These are phyloP conservation scores for Phanerochaete carnosa DNA, from an alignment of 768 basidiomycete genomes.

Conservation along the genomic window DNA sequence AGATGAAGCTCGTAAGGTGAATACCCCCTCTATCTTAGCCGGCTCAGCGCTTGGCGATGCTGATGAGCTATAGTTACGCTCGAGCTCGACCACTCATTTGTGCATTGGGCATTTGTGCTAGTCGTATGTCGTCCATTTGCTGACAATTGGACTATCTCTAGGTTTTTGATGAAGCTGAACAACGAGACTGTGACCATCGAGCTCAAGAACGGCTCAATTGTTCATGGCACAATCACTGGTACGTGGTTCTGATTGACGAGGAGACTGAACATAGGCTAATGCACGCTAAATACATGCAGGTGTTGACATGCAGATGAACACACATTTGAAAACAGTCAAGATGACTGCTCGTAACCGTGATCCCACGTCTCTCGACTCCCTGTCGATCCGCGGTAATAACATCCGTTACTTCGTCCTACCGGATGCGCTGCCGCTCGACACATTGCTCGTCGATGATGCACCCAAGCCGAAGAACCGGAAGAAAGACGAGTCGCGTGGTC, in stretches of 20 bases:
- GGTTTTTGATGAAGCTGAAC: slow-evolving; percentile 99
- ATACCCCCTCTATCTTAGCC: slow-evolving; percentile 1
- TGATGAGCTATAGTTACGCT: slow-evolving; percentile 3
- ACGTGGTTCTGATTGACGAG: slow-evolving; percentile 22
- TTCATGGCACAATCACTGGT: slow-evolving; percentile 98
- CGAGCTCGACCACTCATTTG: slow-evolving; percentile 4
- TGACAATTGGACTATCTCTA: slow-evolving; percentile 29
- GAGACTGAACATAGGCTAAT: not conserved
- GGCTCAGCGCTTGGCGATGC: not conserved
- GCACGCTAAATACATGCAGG: slow-evolving; percentile 44
- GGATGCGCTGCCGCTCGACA: slow-evolving; percentile 94
- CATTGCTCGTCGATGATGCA: slow-evolving; percentile 94
- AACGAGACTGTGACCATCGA: slow-evolving; percentile 99
- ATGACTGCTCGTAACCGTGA: slow-evolving; percentile 92
- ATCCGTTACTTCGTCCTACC: slow-evolving; percentile 97
- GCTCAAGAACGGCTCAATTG: slow-evolving; percentile 93
- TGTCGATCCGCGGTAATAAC: slow-evolving; percentile 96
- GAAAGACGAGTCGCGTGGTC: slow-evolving; percentile 78
- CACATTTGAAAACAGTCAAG: slow-evolving; percentile 96
- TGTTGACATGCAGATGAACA: slow-evolving; percentile 99
- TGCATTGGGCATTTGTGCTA: not conserved
- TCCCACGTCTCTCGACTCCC: slow-evolving; percentile 78
- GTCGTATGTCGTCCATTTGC: slow-evolving; percentile 7
- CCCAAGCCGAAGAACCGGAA: slow-evolving; percentile 93
- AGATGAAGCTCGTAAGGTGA: slow-evolving; percentile 86